Percentiles rank a stretch among this genome's conserved stretches.
Evolutionary conservation across 2,329 filamentous ascomycete species (phyloP).

Genomic region (Colletotrichum cereale): DNA sequence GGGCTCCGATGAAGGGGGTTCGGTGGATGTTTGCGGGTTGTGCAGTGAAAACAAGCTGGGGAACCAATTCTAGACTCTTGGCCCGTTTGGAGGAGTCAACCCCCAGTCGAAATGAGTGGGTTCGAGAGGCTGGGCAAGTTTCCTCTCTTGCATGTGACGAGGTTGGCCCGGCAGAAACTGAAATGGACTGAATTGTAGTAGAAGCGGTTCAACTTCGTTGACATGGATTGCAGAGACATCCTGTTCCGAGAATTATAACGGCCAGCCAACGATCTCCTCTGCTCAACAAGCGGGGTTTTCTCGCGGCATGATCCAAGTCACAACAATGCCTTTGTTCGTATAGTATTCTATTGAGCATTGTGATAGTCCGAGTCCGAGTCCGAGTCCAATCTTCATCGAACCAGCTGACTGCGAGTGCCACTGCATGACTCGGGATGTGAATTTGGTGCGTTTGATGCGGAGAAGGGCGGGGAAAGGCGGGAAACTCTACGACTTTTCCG

Average conservation of each 20-base stretch:
- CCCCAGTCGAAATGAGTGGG: neutral
- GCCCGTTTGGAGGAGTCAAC: conserved; percentile 13
- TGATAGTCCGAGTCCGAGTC: neutral
- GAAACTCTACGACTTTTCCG: conserved; percentile 32
- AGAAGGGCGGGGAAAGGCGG: conserved; percentile 32
- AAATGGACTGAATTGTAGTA: neutral
- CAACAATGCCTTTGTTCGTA: neutral
- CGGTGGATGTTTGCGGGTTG: conserved; percentile 18
- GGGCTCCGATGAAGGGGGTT: conserved; percentile 30
- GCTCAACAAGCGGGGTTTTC: conserved; percentile 3
- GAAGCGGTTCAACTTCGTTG: conserved; percentile 26
- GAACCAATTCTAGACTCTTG: conserved; percentile 33
- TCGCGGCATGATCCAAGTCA: conserved; percentile 9
- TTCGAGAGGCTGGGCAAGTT: neutral
- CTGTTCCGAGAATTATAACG: conserved; percentile 27
- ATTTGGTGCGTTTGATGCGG: conserved; percentile 2
- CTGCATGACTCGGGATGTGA: conserved; percentile 26
- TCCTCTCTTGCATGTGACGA: conserved; percentile 24
- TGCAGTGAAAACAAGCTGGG: conserved; percentile 28
- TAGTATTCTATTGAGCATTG: too few species aligned
- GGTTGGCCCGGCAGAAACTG: neutral
- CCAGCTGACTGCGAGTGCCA: conserved; percentile 2
- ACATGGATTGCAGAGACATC: conserved; percentile 2
- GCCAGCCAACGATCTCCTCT: conserved; percentile 1
- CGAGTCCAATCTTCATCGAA: neutral